Percentiles rank a stretch among this genome's conserved stretches.
phyloP scores from a whole-genome alignment of 1,284 basidiomycete genomes.

The Malassezia sympodialis region DNA sequence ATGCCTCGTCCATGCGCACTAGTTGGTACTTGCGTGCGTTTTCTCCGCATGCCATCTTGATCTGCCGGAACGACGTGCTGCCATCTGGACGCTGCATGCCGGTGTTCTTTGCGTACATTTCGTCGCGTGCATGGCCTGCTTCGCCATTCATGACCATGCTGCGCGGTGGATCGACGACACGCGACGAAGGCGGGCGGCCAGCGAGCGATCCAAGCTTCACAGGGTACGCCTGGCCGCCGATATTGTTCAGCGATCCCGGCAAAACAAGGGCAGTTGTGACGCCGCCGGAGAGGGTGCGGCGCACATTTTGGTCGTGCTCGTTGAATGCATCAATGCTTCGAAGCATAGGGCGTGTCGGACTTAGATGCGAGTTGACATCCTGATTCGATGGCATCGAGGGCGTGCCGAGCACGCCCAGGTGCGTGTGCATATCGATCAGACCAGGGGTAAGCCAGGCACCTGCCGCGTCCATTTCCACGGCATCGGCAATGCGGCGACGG shows the following conservation, averaged over 20 bases:
- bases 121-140: conserved; percentile 13
- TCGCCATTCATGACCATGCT: conserved; percentile 29
- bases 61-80: conserved; percentile 31
- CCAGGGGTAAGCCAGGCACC: conserved; percentile 47
- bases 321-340: conserved; percentile 58
- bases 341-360: conserved; percentile 55
- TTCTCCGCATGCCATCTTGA: conserved; percentile 51
- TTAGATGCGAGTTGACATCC: conserved; percentile 52
- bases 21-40: conserved; percentile 52
- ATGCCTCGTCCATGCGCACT: conserved; percentile 56
- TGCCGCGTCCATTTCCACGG: conserved; percentile 22
- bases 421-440: conserved; percentile 69
- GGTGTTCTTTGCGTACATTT: conserved; percentile 12
- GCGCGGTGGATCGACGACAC: conserved; percentile 35
- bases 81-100: conserved; percentile 30
- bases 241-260: conserved; percentile 57
- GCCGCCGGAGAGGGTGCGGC: conserved; percentile 57
- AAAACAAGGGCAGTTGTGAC: conserved; percentile 63
- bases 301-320: conserved; percentile 57
- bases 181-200: conserved; percentile 23
- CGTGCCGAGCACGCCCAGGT: conserved; percentile 54
- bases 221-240: conserved; percentile 62
- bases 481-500: background rate
- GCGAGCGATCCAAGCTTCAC: conserved; percentile 59
- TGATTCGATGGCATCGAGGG: conserved; percentile 50